These are phyloP conservation scores for Prorocentrum cordatum DNA, from an alignment of 169 alveolate species.

Conservation along the genomic window DNA sequence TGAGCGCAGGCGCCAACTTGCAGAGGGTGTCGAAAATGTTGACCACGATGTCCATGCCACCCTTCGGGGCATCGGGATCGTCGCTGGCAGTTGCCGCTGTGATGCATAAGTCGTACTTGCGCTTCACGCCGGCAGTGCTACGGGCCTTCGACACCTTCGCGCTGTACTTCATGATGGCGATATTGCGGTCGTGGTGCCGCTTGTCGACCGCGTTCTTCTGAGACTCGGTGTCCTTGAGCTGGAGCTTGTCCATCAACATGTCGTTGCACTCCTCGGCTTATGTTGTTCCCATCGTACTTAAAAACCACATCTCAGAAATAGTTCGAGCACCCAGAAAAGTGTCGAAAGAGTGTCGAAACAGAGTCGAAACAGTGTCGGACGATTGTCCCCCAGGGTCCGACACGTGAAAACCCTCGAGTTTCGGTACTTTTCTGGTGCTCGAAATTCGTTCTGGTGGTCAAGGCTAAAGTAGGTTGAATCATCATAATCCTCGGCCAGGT, in stretches of 20 bases:
- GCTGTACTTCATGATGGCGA: constrained; percentile 49
- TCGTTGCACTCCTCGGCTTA: constrained; percentile 65
- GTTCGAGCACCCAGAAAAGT: too few species aligned
- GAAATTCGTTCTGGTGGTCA: too few species aligned
- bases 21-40: constrained; percentile 27
- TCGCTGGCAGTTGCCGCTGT: constrained; percentile 25
- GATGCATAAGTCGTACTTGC: constrained; percentile 64
- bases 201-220: constrained; percentile 44
- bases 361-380: too few species aligned
- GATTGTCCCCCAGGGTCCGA: too few species aligned
- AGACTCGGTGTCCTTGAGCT: constrained; percentile 17
- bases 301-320: too few species aligned
- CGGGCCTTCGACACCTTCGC: constrained; percentile 54
- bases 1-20: constrained; percentile 59
- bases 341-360: too few species aligned
- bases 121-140: constrained; percentile 43
- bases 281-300: too few species aligned
- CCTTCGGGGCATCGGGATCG: constrained; percentile 53
- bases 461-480: too few species aligned
- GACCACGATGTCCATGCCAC: too few species aligned
- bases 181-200: constrained; percentile 31
- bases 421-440: too few species aligned
- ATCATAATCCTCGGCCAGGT: constrained; percentile 48
- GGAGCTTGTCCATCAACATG: constrained; percentile 45
- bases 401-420: too few species aligned